phyloP scores from a whole-genome alignment of 768 basidiomycete genomes.

The Pisolithus microcarpus region DNA sequence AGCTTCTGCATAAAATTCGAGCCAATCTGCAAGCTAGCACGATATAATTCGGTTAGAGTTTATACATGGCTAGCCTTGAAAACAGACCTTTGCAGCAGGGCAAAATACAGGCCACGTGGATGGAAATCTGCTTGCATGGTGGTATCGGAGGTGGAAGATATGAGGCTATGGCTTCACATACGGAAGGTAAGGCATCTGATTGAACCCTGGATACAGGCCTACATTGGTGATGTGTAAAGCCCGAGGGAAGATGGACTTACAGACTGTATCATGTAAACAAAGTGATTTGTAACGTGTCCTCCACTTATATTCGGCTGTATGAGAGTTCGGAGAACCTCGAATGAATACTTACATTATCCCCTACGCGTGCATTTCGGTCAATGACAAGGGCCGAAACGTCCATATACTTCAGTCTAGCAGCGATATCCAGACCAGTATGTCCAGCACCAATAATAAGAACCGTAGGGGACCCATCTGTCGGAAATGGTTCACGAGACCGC shows the following conservation, averaged over 20 bases:
- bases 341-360: constrained; percentile 32
- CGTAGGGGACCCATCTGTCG: constrained; percentile 40
- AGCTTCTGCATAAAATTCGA: constrained; percentile 50
- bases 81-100: constrained; percentile 41
- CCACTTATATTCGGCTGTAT: constrained; percentile 29
- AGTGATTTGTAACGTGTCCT: constrained; percentile 50
- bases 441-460: constrained; percentile 62
- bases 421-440: constrained; percentile 57
- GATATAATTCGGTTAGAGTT: background rate
- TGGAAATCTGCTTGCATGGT: constrained; percentile 36
- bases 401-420: constrained; percentile 53
- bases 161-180: constrained; percentile 19
- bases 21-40: constrained; percentile 50
- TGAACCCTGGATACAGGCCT: constrained; percentile 31
- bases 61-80: background rate
- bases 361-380: constrained; percentile 43
- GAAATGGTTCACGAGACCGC: constrained; percentile 35
- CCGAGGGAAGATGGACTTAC: constrained; percentile 27
- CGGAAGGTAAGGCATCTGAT: constrained; percentile 52
- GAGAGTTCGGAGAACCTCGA: background rate
- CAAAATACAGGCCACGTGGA: constrained; percentile 45
- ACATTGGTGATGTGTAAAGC: background rate
- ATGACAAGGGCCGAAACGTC: constrained; percentile 48
- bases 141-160: background rate
- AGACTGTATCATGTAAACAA: constrained; percentile 45